phyloP scores from a whole-genome alignment of 2,329 filamentous ascomycete genomes.

The Nakataea oryzae region DNA sequence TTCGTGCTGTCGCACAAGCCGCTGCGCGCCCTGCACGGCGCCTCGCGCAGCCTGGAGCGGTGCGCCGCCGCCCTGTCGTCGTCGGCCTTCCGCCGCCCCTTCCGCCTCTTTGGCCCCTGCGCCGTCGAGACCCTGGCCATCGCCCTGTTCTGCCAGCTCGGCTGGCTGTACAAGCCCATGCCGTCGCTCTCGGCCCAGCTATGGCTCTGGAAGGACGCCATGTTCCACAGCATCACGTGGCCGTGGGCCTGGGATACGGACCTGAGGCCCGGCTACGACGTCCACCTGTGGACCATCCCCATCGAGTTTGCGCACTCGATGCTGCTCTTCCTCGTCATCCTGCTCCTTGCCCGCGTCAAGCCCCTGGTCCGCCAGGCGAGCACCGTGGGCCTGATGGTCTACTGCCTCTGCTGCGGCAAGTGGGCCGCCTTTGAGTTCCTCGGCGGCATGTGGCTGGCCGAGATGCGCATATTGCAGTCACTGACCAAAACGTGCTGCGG shows the following conservation, averaged over 20 bases:
- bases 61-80: conserved; percentile 30
- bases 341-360: conserved; percentile 24
- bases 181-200: conserved; percentile 16
- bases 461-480: conserved; percentile 27
- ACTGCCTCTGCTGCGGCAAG: conserved; percentile 25
- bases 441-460: conserved; percentile 32
- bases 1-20: conserved; percentile 35
- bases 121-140: conserved; percentile 29
- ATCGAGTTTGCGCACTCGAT: conserved; percentile 35
- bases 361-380: conserved; percentile 18
- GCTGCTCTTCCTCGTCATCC: conserved; percentile 27
- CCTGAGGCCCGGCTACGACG: conserved; percentile 25
- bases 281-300: conserved; percentile 38
- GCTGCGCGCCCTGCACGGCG: conserved; percentile 24
- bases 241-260: conserved; percentile 23
- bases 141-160: conserved; percentile 21
- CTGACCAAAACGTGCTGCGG: not conserved
- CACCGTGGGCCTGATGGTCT: conserved; percentile 22
- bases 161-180: conserved; percentile 16
- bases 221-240: conserved; percentile 22
- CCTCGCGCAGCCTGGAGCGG: conserved; percentile 21
- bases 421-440: conserved; percentile 36
- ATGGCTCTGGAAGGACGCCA: conserved; percentile 16
- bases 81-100: conserved; percentile 33
- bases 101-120: conserved; percentile 35